Evolutionary conservation across 2,329 filamentous ascomycete species (phyloP).

Genomic region (Pseudocercospora cruenta): DNA sequence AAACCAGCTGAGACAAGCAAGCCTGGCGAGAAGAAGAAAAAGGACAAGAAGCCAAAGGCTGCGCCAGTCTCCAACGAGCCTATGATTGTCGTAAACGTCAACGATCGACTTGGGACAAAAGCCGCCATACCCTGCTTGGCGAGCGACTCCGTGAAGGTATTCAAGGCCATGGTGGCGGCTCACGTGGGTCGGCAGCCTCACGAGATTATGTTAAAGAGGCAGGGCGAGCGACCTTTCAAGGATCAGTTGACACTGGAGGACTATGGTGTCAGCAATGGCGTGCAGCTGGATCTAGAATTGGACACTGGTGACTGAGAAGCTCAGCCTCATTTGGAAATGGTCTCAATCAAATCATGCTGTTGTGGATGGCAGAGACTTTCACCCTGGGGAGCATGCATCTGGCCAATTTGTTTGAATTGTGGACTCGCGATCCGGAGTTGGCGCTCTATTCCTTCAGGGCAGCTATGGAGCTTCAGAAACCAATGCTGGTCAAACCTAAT

Average conservation of each 20-base stretch:
- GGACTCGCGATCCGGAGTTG: no score
- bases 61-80: conserved; percentile 61
- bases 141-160: conserved; percentile 79
- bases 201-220: conserved; percentile 88
- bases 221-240: conserved; percentile 92
- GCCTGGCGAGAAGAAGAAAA: conserved; percentile 23
- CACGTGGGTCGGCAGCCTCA: conserved; percentile 86
- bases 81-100: conserved; percentile 93
- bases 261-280: conserved; percentile 92
- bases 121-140: conserved; percentile 88
- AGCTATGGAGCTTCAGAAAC: no score
- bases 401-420: no score
- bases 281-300: conserved; percentile 59
- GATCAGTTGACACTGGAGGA: conserved; percentile 85
- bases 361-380: no score
- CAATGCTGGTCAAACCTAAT: no score
- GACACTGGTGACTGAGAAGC: conserved; percentile 44
- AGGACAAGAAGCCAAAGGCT: conserved; percentile 25
- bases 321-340: background rate
- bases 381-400: background rate
- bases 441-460: no score
- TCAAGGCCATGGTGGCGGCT: conserved; percentile 90
- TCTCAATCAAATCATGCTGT: no score
- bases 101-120: conserved; percentile 95
- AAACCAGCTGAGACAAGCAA: conserved; percentile 2